These are phyloP conservation scores for Phytophthora ramorum DNA, from an alignment of 352 stramenopile species.

Conservation along the genomic window DNA sequence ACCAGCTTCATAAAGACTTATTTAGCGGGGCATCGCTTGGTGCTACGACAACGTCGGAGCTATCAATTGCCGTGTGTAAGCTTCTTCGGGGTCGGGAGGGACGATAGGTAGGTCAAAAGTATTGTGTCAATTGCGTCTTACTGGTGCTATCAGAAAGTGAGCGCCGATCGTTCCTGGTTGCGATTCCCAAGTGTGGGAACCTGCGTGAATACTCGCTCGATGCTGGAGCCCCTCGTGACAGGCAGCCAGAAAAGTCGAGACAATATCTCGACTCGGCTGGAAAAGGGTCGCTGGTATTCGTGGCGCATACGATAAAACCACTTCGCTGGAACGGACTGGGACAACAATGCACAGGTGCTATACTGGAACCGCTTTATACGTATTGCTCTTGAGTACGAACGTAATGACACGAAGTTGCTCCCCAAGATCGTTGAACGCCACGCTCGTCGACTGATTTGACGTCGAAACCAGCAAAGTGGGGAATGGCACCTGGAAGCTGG, in stretches of 20 bases:
- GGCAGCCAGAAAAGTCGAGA: background rate
- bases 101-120: constrained; percentile 57
- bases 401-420: background rate
- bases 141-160: constrained; percentile 18
- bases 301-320: constrained; percentile 68
- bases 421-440: too few relatives aligned
- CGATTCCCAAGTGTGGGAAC: constrained; percentile 50
- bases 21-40: constrained; percentile 66
- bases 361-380: constrained; percentile 66
- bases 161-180: constrained; percentile 56
- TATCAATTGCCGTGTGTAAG: constrained; percentile 66
- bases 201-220: constrained; percentile 68
- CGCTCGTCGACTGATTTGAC: too few relatives aligned
- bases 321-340: constrained; percentile 62
- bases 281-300: constrained; percentile 67
- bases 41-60: constrained; percentile 58
- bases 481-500: too few relatives aligned
- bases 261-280: constrained; percentile 16
- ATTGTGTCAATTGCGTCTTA: constrained; percentile 49
- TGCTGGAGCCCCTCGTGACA: constrained; percentile 49
- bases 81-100: constrained; percentile 59
- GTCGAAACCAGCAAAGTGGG: too few relatives aligned
- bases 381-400: constrained; percentile 53
- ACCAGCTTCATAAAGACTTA: constrained; percentile 69
- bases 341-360: constrained; percentile 53